phyloP scores from a whole-genome alignment of 2,329 filamentous ascomycete species.

The Clonostachys sp. region DNA sequence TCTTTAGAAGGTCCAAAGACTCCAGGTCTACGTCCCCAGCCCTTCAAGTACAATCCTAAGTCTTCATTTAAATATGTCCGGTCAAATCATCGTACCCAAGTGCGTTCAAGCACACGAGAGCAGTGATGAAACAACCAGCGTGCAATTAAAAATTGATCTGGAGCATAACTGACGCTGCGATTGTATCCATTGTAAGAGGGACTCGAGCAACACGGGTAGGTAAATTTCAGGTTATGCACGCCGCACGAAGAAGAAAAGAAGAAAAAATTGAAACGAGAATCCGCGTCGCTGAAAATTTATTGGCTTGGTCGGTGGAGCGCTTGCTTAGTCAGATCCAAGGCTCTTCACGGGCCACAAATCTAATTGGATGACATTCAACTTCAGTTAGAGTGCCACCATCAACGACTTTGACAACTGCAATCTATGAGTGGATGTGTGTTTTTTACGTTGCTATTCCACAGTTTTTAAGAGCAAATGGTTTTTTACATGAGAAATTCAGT shows the following conservation, averaged over 20 bases:
- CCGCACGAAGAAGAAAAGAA: conserved; percentile 71
- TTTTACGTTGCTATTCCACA: no score
- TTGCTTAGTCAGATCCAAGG: conserved; percentile 11
- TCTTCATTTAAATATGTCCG: conserved; percentile 29
- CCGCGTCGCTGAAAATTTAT: conserved; percentile 22
- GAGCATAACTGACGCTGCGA: conserved; percentile 73
- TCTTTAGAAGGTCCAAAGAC: no score
- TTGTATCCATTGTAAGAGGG: conserved; percentile 46
- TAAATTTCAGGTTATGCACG: conserved; percentile 64
- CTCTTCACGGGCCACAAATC: no score
- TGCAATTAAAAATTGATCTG: conserved; percentile 78
- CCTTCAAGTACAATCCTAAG: no score
- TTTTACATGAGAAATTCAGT: no score
- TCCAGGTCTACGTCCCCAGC: no score
- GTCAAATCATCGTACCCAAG: conserved; percentile 26
- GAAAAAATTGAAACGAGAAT: conserved; percentile 29
- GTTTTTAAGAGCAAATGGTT: no score
- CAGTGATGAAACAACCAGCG: conserved; percentile 48
- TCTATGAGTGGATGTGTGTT: no score
- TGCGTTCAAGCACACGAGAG: conserved; percentile 18
- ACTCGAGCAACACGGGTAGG: conserved; percentile 77
- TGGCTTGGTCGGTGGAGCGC: conserved; percentile 4
- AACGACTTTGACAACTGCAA: no score
- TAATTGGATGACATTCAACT: no score
- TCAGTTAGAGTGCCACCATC: no score